Percentiles rank a stretch among this genome's conserved stretches.
phyloP scores from a whole-genome alignment of 176 grass and related monocot genomes.

The Pontederia crassipes region DNA sequence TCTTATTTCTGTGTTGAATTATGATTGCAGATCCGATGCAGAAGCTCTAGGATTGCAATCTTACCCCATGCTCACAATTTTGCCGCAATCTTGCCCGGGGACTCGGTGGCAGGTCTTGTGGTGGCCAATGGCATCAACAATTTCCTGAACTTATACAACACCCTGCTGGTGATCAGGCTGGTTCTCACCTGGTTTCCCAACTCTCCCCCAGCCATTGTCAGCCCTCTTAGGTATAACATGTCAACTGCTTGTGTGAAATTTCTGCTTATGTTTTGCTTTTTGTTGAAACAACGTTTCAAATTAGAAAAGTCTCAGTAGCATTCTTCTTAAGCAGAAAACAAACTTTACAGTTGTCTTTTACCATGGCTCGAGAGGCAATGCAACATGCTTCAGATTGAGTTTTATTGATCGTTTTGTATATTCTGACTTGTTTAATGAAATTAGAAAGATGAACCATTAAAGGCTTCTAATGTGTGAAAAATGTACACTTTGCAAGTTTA shows the following conservation, averaged over 20 bases:
- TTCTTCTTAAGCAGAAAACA: no score
- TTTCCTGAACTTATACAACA: constrained; percentile 96
- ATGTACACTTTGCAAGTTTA: no score
- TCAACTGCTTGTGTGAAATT: not conserved
- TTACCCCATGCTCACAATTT: constrained; percentile 37
- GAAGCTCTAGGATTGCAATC: constrained; percentile 11
- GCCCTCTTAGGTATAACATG: constrained; percentile 67
- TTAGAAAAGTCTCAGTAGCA: no score
- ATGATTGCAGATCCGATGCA: constrained; percentile 22
- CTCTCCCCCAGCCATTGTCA: constrained; percentile 78
- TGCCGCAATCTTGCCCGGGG: constrained; percentile 68
- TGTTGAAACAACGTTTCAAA: not conserved
- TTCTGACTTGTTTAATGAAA: no score
- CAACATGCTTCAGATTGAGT: no score
- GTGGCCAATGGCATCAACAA: constrained; percentile 80
- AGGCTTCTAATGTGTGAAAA: no score
- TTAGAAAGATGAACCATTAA: no score
- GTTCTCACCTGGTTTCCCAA: constrained; percentile 98
- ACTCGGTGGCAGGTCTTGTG: constrained; percentile 68
- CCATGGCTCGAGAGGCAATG: no score
- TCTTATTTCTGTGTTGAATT: not conserved
- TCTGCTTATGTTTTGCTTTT: not conserved
- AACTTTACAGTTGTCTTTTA: no score
- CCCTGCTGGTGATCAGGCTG: constrained; percentile 69
- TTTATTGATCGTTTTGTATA: no score